Conservation (phyloP, 2,329 filamentous ascomycete species). For the Lachnellula suecica region DNA sequence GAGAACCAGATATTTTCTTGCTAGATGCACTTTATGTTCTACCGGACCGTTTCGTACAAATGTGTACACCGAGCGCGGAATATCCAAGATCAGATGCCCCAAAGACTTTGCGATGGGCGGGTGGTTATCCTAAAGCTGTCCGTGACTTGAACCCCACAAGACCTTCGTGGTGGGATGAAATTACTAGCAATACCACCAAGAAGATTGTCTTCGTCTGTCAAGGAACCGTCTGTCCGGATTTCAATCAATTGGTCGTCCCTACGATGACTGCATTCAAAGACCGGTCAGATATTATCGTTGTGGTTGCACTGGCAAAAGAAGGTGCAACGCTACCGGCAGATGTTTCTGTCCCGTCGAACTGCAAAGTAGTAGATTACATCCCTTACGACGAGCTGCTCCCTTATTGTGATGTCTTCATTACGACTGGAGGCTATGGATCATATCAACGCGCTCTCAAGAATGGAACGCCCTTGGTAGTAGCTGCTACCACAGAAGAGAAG, state of each 20-base stretch:
- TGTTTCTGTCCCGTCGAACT: slow-evolving; percentile 30
- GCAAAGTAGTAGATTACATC: slow-evolving; percentile 33
- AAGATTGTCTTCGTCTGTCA: slow-evolving; percentile 37
- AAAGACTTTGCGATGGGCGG: slow-evolving; percentile 41
- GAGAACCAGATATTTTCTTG: slow-evolving; percentile 1
- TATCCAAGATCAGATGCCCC: slow-evolving; percentile 35
- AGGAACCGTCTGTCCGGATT: slow-evolving; percentile 32
- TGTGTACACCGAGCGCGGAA: slow-evolving; percentile 36
- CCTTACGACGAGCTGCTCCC: slow-evolving; percentile 36
- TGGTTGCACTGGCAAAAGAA: slow-evolving; percentile 29
- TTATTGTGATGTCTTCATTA: slow-evolving; percentile 34
- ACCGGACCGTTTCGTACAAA: slow-evolving; percentile 30
- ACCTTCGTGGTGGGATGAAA: slow-evolving; percentile 46
- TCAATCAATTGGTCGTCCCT: slow-evolving; percentile 34
- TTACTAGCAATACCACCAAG: slow-evolving; percentile 36
- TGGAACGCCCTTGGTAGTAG: slow-evolving; percentile 35
- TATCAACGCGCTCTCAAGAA: slow-evolving; percentile 33
- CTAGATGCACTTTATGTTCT: slow-evolving; percentile 25
- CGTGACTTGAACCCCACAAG: slow-evolving; percentile 22
- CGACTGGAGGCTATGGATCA: slow-evolving; percentile 36
- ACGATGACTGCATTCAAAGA: slow-evolving; percentile 34
- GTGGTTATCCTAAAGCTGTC: slow-evolving; percentile 36
- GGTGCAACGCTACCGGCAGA: slow-evolving; percentile 29
- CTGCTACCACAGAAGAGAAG: slow-evolving; percentile 35
- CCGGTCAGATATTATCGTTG: slow-evolving; percentile 31